phyloP scores from a whole-genome alignment of 768 basidiomycete species.

The Leccinum disarticulatum region DNA sequence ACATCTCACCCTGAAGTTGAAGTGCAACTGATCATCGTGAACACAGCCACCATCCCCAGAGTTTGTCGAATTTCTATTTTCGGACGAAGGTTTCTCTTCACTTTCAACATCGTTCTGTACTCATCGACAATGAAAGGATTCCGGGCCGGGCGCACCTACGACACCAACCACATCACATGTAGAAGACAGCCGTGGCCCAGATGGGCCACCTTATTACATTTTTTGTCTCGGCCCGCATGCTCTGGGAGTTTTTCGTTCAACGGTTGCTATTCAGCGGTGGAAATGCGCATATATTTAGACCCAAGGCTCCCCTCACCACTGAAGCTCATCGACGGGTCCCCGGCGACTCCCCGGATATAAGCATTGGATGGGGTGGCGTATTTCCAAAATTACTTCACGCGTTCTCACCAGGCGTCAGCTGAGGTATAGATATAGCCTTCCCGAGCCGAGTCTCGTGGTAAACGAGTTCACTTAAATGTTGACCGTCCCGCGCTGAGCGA shows the following conservation, averaged over 20 bases:
- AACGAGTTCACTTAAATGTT: background rate
- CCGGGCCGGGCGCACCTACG: no score
- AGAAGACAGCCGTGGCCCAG: no score
- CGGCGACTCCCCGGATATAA: constrained; percentile 47
- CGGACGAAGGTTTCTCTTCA: no score
- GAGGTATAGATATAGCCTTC: background rate
- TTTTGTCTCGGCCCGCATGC: no score
- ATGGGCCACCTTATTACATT: no score
- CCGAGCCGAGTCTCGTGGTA: background rate
- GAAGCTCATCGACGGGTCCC: constrained; percentile 33
- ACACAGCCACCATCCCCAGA: no score
- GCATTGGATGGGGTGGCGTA: constrained; percentile 64
- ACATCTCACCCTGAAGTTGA: no score
- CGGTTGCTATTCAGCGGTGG: constrained; percentile 69
- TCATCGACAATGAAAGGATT: no score
- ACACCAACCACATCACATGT: no score
- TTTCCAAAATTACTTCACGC: background rate
- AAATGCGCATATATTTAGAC: constrained; percentile 49
- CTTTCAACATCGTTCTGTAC: no score
- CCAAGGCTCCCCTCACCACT: constrained; percentile 30
- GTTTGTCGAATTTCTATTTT: no score
- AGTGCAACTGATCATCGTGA: no score
- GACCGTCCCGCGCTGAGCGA: background rate
- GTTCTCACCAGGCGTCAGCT: background rate
- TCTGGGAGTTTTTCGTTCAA: constrained; percentile 59